Percentiles rank a stretch among this genome's conserved stretches.
phyloP scores from a whole-genome alignment of 257 asterid genomes.

The Gentiana straminea region DNA sequence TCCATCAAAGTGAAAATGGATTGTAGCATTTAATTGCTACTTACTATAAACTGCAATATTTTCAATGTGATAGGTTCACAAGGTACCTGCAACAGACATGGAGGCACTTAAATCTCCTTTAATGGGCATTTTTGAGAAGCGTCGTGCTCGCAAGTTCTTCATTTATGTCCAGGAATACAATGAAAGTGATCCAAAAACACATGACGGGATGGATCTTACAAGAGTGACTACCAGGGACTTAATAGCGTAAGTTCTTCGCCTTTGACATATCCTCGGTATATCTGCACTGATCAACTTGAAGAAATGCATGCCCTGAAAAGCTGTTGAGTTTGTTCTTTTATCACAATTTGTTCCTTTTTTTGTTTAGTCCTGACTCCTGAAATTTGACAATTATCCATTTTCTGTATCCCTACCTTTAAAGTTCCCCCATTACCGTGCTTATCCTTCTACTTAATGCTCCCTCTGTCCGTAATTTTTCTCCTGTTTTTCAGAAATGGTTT shows the following conservation, averaged over 20 bases:
- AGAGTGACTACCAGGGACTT: conserved; percentile 71
- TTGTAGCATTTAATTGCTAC: too few species aligned
- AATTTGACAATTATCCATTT: too few species aligned
- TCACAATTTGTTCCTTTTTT: neutral
- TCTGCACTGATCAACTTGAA: neutral
- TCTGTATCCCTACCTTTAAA: too few species aligned
- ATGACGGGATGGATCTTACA: conserved; percentile 86
- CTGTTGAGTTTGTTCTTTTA: neutral
- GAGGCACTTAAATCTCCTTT: conserved; percentile 94
- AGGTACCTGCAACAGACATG: conserved; percentile 88
- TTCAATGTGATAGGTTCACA: conserved; percentile 53
- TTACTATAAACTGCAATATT: conserved; percentile 1
- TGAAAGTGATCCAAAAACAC: conserved; percentile 74
- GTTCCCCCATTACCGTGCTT: too few species aligned
- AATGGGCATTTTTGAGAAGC: conserved; percentile 92
- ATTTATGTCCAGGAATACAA: conserved; percentile 78
- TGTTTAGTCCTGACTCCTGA: neutral
- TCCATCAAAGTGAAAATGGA: too few species aligned
- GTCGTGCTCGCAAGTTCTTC: conserved; percentile 88
- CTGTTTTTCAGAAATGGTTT: too few species aligned
- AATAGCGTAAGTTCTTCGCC: conserved; percentile 42
- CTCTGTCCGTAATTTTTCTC: too few species aligned
- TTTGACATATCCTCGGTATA: too few species aligned
- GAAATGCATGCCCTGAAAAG: neutral
- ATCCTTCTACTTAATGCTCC: too few species aligned